Evolutionary conservation across 257 asterid species (phyloP).

Genomic region (Orobanche coerulescens): DNA sequence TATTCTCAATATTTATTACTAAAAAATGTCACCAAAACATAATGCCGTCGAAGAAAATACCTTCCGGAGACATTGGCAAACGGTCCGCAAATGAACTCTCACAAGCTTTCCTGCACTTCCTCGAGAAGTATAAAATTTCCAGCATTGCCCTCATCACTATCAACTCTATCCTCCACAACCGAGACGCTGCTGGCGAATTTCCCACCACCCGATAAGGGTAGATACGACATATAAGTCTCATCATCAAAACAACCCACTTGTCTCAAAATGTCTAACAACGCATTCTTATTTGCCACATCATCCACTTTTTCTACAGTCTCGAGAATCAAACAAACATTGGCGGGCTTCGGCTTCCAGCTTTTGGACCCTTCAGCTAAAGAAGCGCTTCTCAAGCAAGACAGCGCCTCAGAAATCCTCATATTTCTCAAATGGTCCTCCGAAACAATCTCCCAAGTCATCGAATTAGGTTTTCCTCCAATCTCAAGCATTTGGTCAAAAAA

Average conservation of each 20-base stretch:
- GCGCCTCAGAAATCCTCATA: slow-evolving; percentile 50
- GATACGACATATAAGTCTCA: slow-evolving; percentile 39
- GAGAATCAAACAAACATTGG: slow-evolving; percentile 41
- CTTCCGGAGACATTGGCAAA: neutral
- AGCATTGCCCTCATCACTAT: slow-evolving; percentile 28
- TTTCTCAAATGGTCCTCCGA: slow-evolving; percentile 58
- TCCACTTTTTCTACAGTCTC: slow-evolving; percentile 46
- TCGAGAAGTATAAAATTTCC: slow-evolving; percentile 31
- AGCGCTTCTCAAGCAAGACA: slow-evolving; percentile 69
- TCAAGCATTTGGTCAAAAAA: slow-evolving; percentile 58
- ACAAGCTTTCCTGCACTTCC: slow-evolving; percentile 61
- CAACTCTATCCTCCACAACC: slow-evolving; percentile 22
- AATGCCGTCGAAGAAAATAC: neutral
- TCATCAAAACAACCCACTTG: slow-evolving; percentile 55
- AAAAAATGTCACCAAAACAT: neutral
- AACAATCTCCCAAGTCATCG: slow-evolving; percentile 80
- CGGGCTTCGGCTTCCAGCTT: slow-evolving; percentile 71
- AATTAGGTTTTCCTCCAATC: slow-evolving; percentile 66
- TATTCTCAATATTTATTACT: slow-evolving; percentile 20
- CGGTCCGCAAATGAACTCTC: slow-evolving; percentile 21
- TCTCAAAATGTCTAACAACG: slow-evolving; percentile 41
- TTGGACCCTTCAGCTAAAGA: slow-evolving; percentile 43
- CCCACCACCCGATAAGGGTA: slow-evolving; percentile 30
- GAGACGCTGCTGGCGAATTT: slow-evolving; percentile 10
- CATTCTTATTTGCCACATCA: slow-evolving; percentile 42